Base-by-base conservation (phyloP, 345 rosid genomes). In the Reutealis trisperma region DNA sequence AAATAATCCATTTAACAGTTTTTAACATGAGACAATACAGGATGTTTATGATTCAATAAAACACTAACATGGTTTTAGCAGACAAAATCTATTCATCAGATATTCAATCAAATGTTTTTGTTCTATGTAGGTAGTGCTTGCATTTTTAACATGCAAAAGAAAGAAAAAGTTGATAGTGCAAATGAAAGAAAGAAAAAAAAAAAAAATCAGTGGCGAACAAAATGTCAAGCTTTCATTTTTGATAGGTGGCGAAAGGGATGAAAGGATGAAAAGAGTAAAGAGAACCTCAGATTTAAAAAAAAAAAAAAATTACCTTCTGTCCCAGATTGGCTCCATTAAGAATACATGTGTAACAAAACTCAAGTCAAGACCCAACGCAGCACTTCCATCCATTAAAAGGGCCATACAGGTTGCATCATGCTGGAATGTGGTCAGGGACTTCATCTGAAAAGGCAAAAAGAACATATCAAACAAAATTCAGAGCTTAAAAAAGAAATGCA, bases 281-380 rank as follows among this genome's bases (percentile, higher is more conserved):
- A 65, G 25, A 8, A n/a, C 15, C 15, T 42, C 22, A 1, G n/a
- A 49, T 34, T 59, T 61, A n/a, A n/a, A n/a, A n/a, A n/a, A n/a
- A 22, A 41, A 65, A 70, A 70, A 45, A 22, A 54, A 57, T 54
- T 84, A 93, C 98, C 98, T 96, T 87, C 92, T 89, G 78, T 96
- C 99, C 99, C 99, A 96, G 66, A 96, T 96, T 60, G 97, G 98
- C 84, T 96, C 97, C 98, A 96, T 93, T 75, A 92, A 75, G 81
- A 92, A 93, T 5, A 96, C 97, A 77, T 84, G 87, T 58, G 91
- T 88, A 47, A 92, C 99, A 78, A 96, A 93, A 89, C 99, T 96
- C 86, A 96, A 85, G 84, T 96, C 99, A 77, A 93, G 98, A 86
- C 97, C 98, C 79, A 96, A 76, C 25, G 98, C 98, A 76, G 95